A percentile compares a stretch with the other conserved stretches of the same genome.
Evolutionary conservation across 768 basidiomycete genomes (phyloP).

Genomic region (Pisolithus marmoratus): DNA sequence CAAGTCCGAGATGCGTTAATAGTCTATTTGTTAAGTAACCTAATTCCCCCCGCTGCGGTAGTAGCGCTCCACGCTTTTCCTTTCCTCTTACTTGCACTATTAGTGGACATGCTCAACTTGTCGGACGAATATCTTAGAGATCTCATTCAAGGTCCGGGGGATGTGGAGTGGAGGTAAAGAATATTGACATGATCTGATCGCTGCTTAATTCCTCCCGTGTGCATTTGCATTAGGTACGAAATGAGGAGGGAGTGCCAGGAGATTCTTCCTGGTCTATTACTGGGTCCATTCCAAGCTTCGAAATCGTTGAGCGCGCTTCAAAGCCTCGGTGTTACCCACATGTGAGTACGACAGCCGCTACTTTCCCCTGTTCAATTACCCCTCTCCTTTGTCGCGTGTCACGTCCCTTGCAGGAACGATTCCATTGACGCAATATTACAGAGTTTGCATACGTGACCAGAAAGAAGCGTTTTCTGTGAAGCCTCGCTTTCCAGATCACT

Average conservation of each 20-base stretch:
- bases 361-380: too few relatives aligned
- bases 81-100: slow-evolving; percentile 11
- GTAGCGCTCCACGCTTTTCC: background rate
- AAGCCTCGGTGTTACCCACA: slow-evolving; percentile 70
- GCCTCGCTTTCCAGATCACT: slow-evolving; percentile 76
- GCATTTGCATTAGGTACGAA: slow-evolving; percentile 61
- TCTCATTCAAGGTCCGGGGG: slow-evolving; percentile 72
- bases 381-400: too few relatives aligned
- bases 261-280: slow-evolving; percentile 73
- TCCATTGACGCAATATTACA: slow-evolving; percentile 22
- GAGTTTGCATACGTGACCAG: slow-evolving; percentile 83
- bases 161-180: slow-evolving; percentile 76
- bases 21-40: too few relatives aligned
- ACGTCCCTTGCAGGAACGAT: too few relatives aligned
- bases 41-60: background rate
- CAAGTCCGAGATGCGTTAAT: too few relatives aligned
- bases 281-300: slow-evolving; percentile 86
- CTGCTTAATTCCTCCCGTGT: slow-evolving; percentile 3
- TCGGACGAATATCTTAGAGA: slow-evolving; percentile 43
- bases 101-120: slow-evolving; percentile 15
- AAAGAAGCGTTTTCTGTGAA: slow-evolving; percentile 88
- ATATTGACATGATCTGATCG: slow-evolving; percentile 1
- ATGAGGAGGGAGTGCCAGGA: slow-evolving; percentile 96
- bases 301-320: slow-evolving; percentile 71
- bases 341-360: slow-evolving; percentile 39